Base-by-base conservation (phyloP, 1,284 basidiomycete genomes). In the Inonotus hispidus region DNA sequence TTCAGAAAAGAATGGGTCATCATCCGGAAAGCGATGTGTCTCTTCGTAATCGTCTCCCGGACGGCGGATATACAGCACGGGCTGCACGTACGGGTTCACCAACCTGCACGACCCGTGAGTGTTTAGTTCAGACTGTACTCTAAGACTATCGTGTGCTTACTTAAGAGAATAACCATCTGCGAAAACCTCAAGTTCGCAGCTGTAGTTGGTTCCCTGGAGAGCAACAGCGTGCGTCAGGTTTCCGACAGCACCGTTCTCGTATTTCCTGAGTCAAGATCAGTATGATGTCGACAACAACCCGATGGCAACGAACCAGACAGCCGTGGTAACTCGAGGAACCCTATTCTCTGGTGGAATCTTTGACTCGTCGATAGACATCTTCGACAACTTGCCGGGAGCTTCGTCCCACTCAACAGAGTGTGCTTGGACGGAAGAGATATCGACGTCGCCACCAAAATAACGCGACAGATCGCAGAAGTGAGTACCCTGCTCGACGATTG, bases 381-480 rank as follows among this genome's bases (percentile, higher is more conserved):
- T 93, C 66, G 85, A 85, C 41, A 99, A 83, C 32, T 87, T 73
- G 32, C 96, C 97, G 2, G 96, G 92, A 65, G 87, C 83, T 74
- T 97, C 94, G 73, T 95, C 82, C 87, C 89, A 94, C 72, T 96
- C 93, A 47, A 96, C 81, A 6, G 93, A 93, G 72, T 93, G 92
- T 8, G 93, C 92, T 53, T 79, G 80, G 43, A 98, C 94, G 50
- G 85, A 85, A 62, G 82, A 76, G 64, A 96, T 87, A 71, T 97
- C 92, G 61, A 98, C 94, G 68, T 98, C 96, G 47, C 96, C 96
- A 59, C 95, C 96, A 74, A 99, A 98, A 82, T 98, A 99, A 67
- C 96, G 89, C 58, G 93, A 95, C 49, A 95, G 80, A 74, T 93
- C 92, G 68, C 87, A 90, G 74, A 92, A 90, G 73, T 90, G 96